These are phyloP conservation scores for Ormosia emarginata DNA, from an alignment of 306 rosid genomes.

Conservation along the genomic window DNA sequence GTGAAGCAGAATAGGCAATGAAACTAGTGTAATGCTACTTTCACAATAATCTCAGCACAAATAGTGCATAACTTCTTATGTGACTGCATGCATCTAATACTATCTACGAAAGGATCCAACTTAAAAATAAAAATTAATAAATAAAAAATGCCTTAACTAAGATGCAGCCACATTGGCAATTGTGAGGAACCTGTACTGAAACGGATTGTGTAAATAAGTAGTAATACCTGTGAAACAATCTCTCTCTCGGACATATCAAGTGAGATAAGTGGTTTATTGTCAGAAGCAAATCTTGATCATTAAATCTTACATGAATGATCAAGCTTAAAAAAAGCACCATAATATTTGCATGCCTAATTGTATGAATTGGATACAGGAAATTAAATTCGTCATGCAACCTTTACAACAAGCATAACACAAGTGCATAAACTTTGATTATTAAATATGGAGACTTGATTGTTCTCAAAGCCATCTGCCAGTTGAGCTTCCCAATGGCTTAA, in stretches of 20 bases:
- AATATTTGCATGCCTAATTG: too few relatives aligned
- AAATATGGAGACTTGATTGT: not conserved
- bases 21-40: constrained; percentile 6
- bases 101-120: not conserved
- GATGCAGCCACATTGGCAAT: not conserved
- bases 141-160: not conserved
- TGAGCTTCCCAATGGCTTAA: too few relatives aligned
- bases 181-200: not conserved
- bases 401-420: too few relatives aligned
- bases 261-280: too few relatives aligned
- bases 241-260: too few relatives aligned
- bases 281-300: too few relatives aligned
- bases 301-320: too few relatives aligned
- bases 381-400: too few relatives aligned
- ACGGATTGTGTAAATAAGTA: not conserved
- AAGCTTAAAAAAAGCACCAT: too few relatives aligned
- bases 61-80: not conserved
- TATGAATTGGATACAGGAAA: too few relatives aligned
- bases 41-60: not conserved
- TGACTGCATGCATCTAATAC: not conserved
- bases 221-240: not conserved
- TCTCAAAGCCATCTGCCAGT: too few relatives aligned
- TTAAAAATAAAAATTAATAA: not conserved
- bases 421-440: too few relatives aligned
- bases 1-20: not conserved